Evolutionary conservation across 2,329 filamentous ascomycete genomes (phyloP), one percentile per base, ranked within the genome.

Genomic region (Parastagonospora nodorum): DNA sequence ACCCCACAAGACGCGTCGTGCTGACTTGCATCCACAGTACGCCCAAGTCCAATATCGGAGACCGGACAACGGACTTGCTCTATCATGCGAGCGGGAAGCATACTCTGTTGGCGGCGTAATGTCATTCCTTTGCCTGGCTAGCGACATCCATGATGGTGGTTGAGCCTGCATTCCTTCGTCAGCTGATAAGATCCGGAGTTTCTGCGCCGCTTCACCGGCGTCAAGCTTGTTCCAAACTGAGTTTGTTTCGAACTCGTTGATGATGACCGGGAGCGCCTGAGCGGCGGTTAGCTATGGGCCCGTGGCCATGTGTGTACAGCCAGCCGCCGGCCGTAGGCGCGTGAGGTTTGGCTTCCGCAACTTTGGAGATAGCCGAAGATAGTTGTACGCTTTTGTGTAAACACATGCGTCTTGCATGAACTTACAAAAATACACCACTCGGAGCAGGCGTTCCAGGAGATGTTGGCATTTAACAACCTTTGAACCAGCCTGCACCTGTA

Each of bases 291-390:
- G 45, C 42, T 32, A 32, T 45, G 50, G 39, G 50, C 51, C 50
- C 49, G 56, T 61, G 56, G 56, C 58, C 57, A 58, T 58, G 55
- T 57, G 48, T 57, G 48, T 48, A 44, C 30, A 7, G 38, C 47
- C 30, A 48, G 32, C 41, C 49, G 45, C 56, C 42, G 36, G 35
- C 24, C 28, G 9, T 31, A 52, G 46, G 47, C 42, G 39, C 42
- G 41, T 38, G 37, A 35, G 45, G 31, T 9, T 40, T 38, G 39
- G 19, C 11, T 8, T 16, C 11, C 19, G 19, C 16, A 27, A 28
- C 16, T n/a, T n/a, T 27, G 15, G 19, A 39, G 43, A 9, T 48
- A 11, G 28, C 12, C 42, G 41, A n/a, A 15, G 29, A 33, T 39
- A 31, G 29, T 28, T 40, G 40, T 42, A 31, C 19, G 19, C 19